phyloP scores from a whole-genome alignment of 1,139 yeast genomes.

The Candida mesenterica region DNA sequence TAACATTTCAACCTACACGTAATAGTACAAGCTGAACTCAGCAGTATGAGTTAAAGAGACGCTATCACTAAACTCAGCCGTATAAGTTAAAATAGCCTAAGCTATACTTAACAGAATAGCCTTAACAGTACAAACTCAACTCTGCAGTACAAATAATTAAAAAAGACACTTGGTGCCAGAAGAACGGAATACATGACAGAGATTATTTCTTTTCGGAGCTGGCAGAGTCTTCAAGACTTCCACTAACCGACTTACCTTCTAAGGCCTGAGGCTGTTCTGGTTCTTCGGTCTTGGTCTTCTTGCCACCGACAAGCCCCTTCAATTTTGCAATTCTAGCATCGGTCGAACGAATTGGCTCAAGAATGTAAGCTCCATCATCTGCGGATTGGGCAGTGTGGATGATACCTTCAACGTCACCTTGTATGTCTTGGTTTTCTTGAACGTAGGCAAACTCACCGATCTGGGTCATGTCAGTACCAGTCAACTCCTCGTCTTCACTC shows the following conservation, averaged over 20 bases:
- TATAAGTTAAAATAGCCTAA: no score
- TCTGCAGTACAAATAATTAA: slow-evolving; percentile 1
- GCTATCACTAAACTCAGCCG: no score
- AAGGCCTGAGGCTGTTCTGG: slow-evolving; percentile 9
- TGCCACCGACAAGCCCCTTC: slow-evolving; percentile 20
- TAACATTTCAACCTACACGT: no score
- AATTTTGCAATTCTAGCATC: slow-evolving; percentile 42
- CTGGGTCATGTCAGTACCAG: slow-evolving; percentile 87
- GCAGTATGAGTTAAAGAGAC: no score
- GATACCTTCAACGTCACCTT: slow-evolving; percentile 7
- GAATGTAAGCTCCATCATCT: slow-evolving; percentile 48
- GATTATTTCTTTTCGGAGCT: slow-evolving; percentile 11
- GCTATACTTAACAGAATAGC: no score
- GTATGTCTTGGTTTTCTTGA: slow-evolving; percentile 19
- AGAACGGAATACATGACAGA: not conserved
- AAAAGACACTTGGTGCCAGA: not conserved
- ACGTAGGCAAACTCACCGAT: slow-evolving; percentile 82
- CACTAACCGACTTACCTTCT: slow-evolving; percentile 12
- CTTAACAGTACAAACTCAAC: no score
- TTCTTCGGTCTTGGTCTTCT: slow-evolving; percentile 13
- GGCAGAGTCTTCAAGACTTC: slow-evolving; percentile 8
- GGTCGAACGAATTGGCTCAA: slow-evolving; percentile 72
- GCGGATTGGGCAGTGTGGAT: slow-evolving; percentile 1
- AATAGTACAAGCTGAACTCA: no score
- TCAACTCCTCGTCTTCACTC: slow-evolving; percentile 83